These are phyloP conservation scores for Passalora sequoiae DNA, from an alignment of 2,329 filamentous ascomycete species.

Conservation along the genomic window DNA sequence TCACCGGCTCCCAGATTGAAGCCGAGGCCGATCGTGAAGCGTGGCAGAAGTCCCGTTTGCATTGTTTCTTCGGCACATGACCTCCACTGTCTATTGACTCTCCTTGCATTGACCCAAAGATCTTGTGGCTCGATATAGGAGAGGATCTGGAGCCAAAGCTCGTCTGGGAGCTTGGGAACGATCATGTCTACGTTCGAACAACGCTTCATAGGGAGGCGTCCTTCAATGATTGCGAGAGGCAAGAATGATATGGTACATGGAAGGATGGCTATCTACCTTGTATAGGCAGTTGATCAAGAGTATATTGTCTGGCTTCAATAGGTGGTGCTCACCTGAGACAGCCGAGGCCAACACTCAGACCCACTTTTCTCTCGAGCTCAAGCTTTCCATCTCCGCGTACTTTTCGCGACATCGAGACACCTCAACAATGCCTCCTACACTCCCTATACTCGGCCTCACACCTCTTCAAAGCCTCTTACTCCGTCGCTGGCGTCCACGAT, in stretches of 20 bases:
- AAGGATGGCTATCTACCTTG: no score
- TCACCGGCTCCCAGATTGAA: slow-evolving; percentile 19
- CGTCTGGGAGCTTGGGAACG: slow-evolving; percentile 18
- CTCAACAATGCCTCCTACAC: slow-evolving; percentile 11
- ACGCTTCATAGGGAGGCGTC: no score
- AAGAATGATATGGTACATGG: no score
- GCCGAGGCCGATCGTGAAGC: slow-evolving; percentile 18
- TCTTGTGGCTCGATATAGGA: slow-evolving; percentile 14
- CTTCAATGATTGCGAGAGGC: no score
- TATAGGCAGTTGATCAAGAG: no score
- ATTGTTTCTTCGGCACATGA: slow-evolving; percentile 17
- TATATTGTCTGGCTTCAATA: no score
- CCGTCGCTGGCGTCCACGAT: slow-evolving; percentile 35
- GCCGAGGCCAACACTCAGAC: slow-evolving; percentile 4
- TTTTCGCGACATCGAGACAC: background rate
- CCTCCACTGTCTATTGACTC: slow-evolving; percentile 13
- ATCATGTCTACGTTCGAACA: no score
- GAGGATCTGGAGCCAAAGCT: slow-evolving; percentile 26
- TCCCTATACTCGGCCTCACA: slow-evolving; percentile 19
- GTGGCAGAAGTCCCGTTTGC: slow-evolving; percentile 3
- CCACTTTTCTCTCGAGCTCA: slow-evolving; percentile 1
- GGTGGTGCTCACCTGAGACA: no score
- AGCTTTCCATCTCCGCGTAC: slow-evolving; percentile 6
- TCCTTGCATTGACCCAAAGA: slow-evolving; percentile 19
- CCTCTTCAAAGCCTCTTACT: slow-evolving; percentile 32